Conservation (phyloP, 208 protist species). For the Crithidia brevicula region DNA sequence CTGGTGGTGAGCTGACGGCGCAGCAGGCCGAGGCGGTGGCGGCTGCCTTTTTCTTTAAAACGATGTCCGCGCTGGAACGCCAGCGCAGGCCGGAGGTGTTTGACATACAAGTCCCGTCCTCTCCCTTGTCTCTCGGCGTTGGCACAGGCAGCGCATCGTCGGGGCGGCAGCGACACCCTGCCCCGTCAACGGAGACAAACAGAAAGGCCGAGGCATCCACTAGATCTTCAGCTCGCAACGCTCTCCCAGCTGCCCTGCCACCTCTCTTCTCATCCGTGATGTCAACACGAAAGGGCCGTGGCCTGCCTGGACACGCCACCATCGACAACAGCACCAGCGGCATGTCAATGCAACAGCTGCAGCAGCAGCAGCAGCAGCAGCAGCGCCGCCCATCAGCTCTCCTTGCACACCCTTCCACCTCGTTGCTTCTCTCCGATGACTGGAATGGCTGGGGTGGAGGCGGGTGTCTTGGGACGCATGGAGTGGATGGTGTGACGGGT, state of each 20-base stretch:
- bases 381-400: background rate
- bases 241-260: background rate
- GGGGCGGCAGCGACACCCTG: too few species aligned
- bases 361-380: background rate
- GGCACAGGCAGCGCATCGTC: background rate
- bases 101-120: conserved; percentile 2
- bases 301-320: too few species aligned
- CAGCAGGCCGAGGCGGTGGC: conserved; percentile 45
- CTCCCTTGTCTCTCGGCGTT: background rate
- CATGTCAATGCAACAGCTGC: too few species aligned
- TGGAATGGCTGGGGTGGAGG: conserved; percentile 3
- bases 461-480: background rate
- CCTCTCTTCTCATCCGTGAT: background rate
- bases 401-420: background rate
- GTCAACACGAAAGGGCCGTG: too few species aligned
- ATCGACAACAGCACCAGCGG: too few species aligned
- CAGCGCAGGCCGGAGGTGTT: conserved; percentile 25
- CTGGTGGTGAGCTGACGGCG: conserved; percentile 1
- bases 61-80: conserved; percentile 35
- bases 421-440: conserved; percentile 1
- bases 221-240: too few species aligned
- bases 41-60: conserved; percentile 46
- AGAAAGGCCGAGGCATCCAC: too few species aligned
- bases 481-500: background rate
- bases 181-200: too few species aligned